A percentile compares a stretch with the other conserved stretches of the same genome.
phyloP scores from a whole-genome alignment of 176 grass and related monocot species.

The Phyllostachys edulis region DNA sequence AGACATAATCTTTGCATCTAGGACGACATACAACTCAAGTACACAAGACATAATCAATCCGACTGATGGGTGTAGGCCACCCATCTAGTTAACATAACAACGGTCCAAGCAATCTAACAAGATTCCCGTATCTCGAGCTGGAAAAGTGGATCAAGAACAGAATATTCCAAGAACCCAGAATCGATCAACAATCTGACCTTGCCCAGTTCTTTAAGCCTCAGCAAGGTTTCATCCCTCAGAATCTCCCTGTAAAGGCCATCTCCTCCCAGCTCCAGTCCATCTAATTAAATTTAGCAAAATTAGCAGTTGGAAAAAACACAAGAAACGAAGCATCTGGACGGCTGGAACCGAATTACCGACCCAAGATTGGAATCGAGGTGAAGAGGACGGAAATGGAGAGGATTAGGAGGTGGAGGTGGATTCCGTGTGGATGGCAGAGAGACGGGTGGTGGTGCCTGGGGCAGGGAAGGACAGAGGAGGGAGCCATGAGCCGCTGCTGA shows the following conservation, averaged over 20 bases:
- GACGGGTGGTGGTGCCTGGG: conserved; percentile 3
- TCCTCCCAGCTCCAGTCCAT: conserved; percentile 48
- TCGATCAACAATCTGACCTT: conserved; percentile 35
- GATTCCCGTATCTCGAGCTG: conserved; percentile 12
- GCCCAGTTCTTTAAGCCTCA: conserved; percentile 64
- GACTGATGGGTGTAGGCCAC: neutral
- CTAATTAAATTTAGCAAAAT: conserved; percentile 17
- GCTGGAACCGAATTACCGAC: conserved; percentile 28
- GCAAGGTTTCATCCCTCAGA: conserved; percentile 68
- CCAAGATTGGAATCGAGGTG: neutral
- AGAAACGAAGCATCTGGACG: neutral
- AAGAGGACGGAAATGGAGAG: conserved; percentile 26
- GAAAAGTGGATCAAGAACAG: conserved; percentile 27
- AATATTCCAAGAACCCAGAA: neutral
- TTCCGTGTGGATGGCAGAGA: conserved; percentile 13
- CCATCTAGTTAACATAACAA: neutral
- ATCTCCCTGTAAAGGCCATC: conserved; percentile 56
- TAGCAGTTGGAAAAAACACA: neutral
- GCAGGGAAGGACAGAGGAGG: neutral
- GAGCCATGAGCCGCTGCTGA: neutral
- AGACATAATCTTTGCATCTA: neutral
- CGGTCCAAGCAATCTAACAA: neutral
- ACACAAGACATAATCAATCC: neutral
- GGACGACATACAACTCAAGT: neutral
- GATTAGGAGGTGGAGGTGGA: neutral